These are phyloP conservation scores for Malassezia vespertilionis DNA, from an alignment of 1,284 basidiomycete species.

Conservation along the genomic window DNA sequence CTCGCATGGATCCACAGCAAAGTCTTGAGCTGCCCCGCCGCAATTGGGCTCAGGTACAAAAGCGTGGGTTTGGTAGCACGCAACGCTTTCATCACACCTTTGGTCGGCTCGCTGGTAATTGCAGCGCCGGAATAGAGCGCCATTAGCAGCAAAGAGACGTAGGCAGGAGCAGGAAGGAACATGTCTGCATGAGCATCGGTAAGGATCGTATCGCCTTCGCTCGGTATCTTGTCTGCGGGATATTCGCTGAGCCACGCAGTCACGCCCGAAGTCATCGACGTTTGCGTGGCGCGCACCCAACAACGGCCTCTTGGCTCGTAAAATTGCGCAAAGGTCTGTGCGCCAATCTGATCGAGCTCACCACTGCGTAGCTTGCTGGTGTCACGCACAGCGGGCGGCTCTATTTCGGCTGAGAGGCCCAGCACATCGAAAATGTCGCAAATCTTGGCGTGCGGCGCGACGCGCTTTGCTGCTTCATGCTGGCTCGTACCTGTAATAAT, in stretches of 20 bases:
- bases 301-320: not conserved
- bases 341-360: conserved; percentile 11
- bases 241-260: conserved; percentile 28
- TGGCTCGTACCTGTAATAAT: not conserved
- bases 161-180: conserved; percentile 19
- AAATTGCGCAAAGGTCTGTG: conserved; percentile 5
- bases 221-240: conserved; percentile 24
- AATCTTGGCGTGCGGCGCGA: not conserved
- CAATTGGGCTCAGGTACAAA: conserved; percentile 26
- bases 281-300: conserved; percentile 11
- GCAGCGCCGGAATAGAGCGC: conserved; percentile 38
- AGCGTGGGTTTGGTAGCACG: conserved; percentile 20
- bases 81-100: not conserved
- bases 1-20: conserved; percentile 19
- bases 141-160: conserved; percentile 27
- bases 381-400: conserved; percentile 15
- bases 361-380: conserved; percentile 5
- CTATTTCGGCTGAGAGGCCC: conserved; percentile 12
- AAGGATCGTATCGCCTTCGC: conserved; percentile 27
- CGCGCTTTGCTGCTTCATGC: not conserved
- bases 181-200: conserved; percentile 18
- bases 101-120: conserved; percentile 19
- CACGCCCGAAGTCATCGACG: conserved; percentile 18
- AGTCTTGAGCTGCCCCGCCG: conserved; percentile 24
- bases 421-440: conserved; percentile 9